Base-by-base conservation (phyloP, 164 flowering plant genomes). In the Taxillus chinensis region DNA sequence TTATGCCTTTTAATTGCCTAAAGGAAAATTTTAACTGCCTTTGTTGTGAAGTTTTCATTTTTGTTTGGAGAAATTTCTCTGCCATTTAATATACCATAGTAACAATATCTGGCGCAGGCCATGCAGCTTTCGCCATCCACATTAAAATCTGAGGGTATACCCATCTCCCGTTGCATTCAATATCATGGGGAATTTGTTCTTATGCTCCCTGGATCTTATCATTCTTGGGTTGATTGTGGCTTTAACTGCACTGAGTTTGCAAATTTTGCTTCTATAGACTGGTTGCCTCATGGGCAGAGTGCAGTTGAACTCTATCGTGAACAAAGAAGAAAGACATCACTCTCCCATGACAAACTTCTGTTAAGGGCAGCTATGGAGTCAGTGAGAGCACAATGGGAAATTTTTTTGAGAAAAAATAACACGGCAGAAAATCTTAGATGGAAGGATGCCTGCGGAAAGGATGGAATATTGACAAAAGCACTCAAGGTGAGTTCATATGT, bases 321-420 rank as follows among this genome's bases (percentile, higher is more conserved):
- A 62, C 77, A 79, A 68, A 51, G 75, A 15, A 75, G 80, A 52
- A 82, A 74, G 70, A 79, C 92, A 51, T 73, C 78, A 6, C 68
- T 92, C 41, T 89, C 98, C 60, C 78, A 81, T 75, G 98, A 92
- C 68, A 89, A 82, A 71, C 61, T 92, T 68, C 63, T 92, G 71
- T 59, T 92, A 5, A 76, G 79, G 41, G 96, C 92, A 62, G 89
- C 95, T 37, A 77, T 63, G 64, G 86, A 78, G 76, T 90, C 87
- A 39, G 90, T 87, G 45, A 80, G 64, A 67, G 88, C 86, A 43
- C 84, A 67, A 37, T 87, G 89, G 86, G 86, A 87, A 64, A 45
- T 76, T 57, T 53, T 46, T 12, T 56, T 83, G 42, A 39, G 68
- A 57, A 75, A 71, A 66, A 89, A 76, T 56, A 69, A 71, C 60